Evolutionary conservation across 2,329 filamentous ascomycete genomes (phyloP).

Genomic region (Chaetomiaceae sp.): DNA sequence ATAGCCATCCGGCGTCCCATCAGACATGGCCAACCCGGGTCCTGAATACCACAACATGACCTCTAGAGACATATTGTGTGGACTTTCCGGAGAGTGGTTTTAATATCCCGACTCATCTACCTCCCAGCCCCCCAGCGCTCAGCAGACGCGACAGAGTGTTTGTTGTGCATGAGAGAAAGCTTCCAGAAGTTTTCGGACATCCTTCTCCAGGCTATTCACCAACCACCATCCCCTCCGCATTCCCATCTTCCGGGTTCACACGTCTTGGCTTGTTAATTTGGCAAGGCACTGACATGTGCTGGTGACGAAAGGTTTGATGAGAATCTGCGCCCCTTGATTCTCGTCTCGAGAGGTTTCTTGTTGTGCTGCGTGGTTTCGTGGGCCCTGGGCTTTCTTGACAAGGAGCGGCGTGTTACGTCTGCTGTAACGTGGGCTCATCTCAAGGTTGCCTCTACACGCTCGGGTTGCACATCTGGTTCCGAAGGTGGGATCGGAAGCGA

Average conservation of each 20-base stretch:
- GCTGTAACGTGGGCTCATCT: background rate
- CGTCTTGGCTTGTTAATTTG: constrained; percentile 21
- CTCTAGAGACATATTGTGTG: background rate
- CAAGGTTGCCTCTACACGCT: background rate
- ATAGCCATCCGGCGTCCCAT: background rate
- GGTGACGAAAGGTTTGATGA: too few species aligned
- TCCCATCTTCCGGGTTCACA: constrained; percentile 25
- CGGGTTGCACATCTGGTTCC: constrained; percentile 1
- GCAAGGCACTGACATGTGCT: constrained; percentile 10
- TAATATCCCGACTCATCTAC: constrained; percentile 8
- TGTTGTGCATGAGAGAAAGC: constrained; percentile 1
- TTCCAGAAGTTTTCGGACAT: constrained; percentile 21
- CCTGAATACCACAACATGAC: constrained; percentile 9
- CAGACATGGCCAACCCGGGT: background rate
- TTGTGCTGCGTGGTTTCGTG: too few species aligned
- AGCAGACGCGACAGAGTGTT: background rate
- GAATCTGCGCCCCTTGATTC: too few species aligned
- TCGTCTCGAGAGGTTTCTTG: too few species aligned
- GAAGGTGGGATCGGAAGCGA: background rate
- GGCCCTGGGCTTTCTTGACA: too few species aligned
- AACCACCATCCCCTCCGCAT: background rate
- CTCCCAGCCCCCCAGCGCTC: background rate
- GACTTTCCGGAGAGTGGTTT: background rate
- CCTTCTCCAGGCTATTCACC: background rate
- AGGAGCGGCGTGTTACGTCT: too few species aligned